Conservation (phyloP, 2,329 filamentous ascomycete species). For the Fusarium austroafricanum region DNA sequence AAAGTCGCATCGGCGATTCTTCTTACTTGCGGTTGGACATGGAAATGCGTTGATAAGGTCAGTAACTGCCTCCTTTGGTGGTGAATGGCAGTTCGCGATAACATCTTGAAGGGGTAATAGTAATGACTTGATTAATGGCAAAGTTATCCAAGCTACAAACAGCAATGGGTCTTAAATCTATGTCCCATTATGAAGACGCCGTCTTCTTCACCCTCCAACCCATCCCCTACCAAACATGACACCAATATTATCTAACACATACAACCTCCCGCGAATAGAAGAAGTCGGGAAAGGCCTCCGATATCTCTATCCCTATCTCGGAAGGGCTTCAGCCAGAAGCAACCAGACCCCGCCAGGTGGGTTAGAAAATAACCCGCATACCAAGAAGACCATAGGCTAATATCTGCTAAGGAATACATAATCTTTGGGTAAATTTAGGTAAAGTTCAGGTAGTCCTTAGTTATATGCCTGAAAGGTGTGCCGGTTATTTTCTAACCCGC, state of each 20-base stretch:
- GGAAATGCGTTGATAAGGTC: not conserved
- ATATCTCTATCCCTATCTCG: conserved; percentile 17
- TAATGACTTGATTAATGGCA: accelerated
- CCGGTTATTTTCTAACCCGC: too few relatives aligned
- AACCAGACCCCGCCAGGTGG: too few relatives aligned
- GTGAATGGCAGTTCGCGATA: not conserved
- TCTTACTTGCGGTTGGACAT: not conserved
- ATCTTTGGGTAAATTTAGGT: too few relatives aligned
- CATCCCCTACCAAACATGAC: not conserved
- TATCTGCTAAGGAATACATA: too few relatives aligned
- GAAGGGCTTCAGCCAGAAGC: not conserved
- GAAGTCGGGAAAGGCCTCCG: conserved; percentile 12
- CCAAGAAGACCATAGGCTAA: too few relatives aligned
- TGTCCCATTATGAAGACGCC: not conserved
- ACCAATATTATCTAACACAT: not conserved
- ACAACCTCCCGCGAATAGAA: not conserved
- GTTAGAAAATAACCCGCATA: too few relatives aligned
- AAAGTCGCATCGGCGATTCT: conserved; percentile 6
- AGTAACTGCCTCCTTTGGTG: not conserved
- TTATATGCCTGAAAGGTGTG: too few relatives aligned
- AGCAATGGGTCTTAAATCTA: not conserved
- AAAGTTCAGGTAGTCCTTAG: too few relatives aligned
- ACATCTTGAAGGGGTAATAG: conserved; percentile 4
- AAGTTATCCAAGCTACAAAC: accelerated
- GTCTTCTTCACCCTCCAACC: not conserved